Evolutionary conservation across 2,329 filamentous ascomycete species (phyloP).

Genomic region (Ophiosphaerella korrae): DNA sequence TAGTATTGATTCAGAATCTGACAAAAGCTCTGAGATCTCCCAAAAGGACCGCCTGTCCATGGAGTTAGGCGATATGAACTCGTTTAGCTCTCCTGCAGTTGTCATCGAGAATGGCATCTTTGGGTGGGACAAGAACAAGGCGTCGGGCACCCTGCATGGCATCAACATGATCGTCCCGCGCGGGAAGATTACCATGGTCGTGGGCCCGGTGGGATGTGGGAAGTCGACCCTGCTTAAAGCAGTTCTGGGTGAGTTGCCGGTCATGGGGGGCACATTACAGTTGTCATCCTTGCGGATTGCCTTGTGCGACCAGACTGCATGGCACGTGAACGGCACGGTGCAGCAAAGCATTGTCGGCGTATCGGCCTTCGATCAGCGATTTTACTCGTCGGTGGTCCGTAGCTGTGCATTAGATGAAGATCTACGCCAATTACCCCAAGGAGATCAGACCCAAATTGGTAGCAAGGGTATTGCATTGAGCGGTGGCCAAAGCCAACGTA

Average conservation of each 20-base stretch:
- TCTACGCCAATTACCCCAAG: constrained; percentile 38
- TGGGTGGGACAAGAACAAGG: constrained; percentile 53
- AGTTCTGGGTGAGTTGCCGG: constrained; percentile 40
- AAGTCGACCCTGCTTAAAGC: constrained; percentile 56
- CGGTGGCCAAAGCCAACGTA: constrained; percentile 59
- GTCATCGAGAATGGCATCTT: constrained; percentile 54
- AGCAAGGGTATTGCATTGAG: constrained; percentile 59
- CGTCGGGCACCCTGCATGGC: constrained; percentile 45
- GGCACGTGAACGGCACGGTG: constrained; percentile 46
- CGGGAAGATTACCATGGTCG: constrained; percentile 54
- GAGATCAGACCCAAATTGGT: constrained; percentile 54
- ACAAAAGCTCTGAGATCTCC: constrained; percentile 31
- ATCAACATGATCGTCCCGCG: constrained; percentile 50
- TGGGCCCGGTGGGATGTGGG: constrained; percentile 59
- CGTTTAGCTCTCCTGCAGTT: constrained; percentile 36
- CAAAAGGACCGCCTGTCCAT: constrained; percentile 31
- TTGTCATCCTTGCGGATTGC: constrained; percentile 41
- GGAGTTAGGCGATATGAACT: constrained; percentile 24
- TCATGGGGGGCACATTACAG: constrained; percentile 38
- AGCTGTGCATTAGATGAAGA: constrained; percentile 44
- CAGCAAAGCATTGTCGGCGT: constrained; percentile 46
- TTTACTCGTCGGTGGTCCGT: constrained; percentile 45
- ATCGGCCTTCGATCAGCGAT: constrained; percentile 42
- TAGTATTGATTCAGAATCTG: constrained; percentile 24
- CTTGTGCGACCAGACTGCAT: constrained; percentile 46